Conservation (phyloP, 495 filamentous ascomycete genomes). For the Rhizodiscina lignyota region DNA sequence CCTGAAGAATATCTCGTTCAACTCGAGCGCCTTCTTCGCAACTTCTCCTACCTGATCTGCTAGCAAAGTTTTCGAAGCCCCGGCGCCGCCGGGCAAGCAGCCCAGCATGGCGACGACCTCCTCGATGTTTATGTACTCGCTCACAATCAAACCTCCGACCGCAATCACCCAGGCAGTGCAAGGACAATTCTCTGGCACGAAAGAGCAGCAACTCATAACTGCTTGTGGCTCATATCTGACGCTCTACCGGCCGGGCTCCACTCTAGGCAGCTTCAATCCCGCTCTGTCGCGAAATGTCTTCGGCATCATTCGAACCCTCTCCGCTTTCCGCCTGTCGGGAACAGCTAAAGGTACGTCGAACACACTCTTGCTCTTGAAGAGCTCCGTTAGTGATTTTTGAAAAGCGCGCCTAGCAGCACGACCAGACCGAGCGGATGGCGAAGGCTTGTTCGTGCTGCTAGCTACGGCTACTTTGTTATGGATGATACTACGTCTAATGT, state of each 20-base stretch:
- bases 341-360: slow-evolving; percentile 83
- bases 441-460: not conserved
- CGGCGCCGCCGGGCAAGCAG: no score
- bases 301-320: slow-evolving; percentile 78
- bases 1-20: no score
- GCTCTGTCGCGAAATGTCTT: slow-evolving; percentile 86
- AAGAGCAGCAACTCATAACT: slow-evolving; percentile 92
- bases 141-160: slow-evolving; percentile 84
- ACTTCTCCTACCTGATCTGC: no score
- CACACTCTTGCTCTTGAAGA: slow-evolving; percentile 1
- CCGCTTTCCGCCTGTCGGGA: slow-evolving; percentile 78
- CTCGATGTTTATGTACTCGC: slow-evolving; percentile 92
- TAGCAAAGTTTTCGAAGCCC: no score
- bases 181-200: slow-evolving; percentile 85
- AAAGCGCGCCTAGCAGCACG: slow-evolving; percentile 40
- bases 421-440: slow-evolving; percentile 8
- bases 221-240: slow-evolving; percentile 81
- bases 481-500: slow-evolving; percentile 40
- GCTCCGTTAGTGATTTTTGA: slow-evolving; percentile 87
- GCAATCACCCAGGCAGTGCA: slow-evolving; percentile 78
- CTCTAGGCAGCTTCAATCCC: slow-evolving; percentile 68
- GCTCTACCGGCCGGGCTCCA: slow-evolving; percentile 70
- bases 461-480: slow-evolving; percentile 13
- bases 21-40: no score
- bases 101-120: slow-evolving; percentile 91